Percentiles rank a stretch among this genome's conserved stretches.
phyloP scores from a whole-genome alignment of 495 filamentous ascomycete species.

The Amphirosellinia nigrospora region DNA sequence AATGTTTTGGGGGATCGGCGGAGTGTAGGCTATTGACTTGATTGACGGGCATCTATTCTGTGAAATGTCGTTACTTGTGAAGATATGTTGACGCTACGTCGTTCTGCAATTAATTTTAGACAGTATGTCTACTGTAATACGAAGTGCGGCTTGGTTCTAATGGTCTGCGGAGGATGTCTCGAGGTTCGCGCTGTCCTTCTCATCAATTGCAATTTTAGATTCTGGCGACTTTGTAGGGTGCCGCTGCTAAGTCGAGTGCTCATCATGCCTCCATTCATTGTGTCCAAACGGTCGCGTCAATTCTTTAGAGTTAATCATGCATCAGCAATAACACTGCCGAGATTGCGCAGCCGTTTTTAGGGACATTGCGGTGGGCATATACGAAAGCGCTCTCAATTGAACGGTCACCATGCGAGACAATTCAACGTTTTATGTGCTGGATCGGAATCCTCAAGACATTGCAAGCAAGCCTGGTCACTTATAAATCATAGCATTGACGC shows the following conservation, averaged over 20 bases:
- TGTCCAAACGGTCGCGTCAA: too few relatives aligned
- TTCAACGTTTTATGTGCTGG: not conserved
- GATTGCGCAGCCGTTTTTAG: not conserved
- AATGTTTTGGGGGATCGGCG: not conserved
- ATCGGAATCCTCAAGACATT: not conserved
- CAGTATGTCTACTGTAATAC: not conserved
- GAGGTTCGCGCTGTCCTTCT: too few relatives aligned
- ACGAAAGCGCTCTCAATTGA: not conserved
- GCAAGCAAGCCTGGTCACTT: not conserved
- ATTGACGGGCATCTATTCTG: not conserved
- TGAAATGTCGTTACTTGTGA: not conserved
- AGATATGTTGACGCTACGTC: not conserved
- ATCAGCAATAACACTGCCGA: not conserved
- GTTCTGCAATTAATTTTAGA: not conserved
- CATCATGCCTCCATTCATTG: too few relatives aligned
- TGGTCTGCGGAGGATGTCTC: too few relatives aligned
- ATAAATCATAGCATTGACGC: not conserved
- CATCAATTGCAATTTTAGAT: too few relatives aligned
- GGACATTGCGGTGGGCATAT: not conserved
- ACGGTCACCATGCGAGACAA: not conserved
- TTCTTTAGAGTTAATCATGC: too few relatives aligned
- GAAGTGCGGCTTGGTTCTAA: too few relatives aligned
- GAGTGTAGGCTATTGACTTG: not conserved
- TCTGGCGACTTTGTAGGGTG: too few relatives aligned
- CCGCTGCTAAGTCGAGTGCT: too few relatives aligned